phyloP scores from a whole-genome alignment of 2,329 filamentous ascomycete species.

The Colletotrichum spinosum region DNA sequence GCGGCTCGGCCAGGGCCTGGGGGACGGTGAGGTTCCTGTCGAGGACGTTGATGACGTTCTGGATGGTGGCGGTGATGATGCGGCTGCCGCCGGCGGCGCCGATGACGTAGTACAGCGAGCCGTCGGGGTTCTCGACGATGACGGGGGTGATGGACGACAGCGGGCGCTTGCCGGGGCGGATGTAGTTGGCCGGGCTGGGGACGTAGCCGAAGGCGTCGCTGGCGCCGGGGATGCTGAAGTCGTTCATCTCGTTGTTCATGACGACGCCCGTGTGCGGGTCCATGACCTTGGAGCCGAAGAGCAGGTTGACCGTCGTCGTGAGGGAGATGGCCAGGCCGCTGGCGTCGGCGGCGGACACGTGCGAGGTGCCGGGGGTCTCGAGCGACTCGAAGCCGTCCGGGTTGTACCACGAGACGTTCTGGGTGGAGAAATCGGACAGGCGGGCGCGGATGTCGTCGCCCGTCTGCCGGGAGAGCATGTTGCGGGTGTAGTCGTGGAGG shows the following conservation, averaged over 20 bases:
- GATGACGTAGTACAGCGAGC: conserved; percentile 76
- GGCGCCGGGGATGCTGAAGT: conserved; percentile 81
- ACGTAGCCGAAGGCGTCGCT: conserved; percentile 83
- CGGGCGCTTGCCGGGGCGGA: conserved; percentile 81
- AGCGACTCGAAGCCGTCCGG: conserved; percentile 59
- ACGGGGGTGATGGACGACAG: conserved; percentile 81
- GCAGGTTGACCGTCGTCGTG: conserved; percentile 84
- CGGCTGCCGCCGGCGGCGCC: conserved; percentile 86
- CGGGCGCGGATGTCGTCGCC: conserved; percentile 64
- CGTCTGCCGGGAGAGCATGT: conserved; percentile 71
- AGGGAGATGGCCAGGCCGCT: conserved; percentile 79
- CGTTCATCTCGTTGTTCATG: conserved; percentile 73
- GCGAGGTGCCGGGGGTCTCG: conserved; percentile 75
- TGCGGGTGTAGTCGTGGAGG: conserved; percentile 69
- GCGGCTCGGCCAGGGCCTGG: conserved; percentile 74
- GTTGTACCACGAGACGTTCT: conserved; percentile 56
- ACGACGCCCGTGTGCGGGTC: conserved; percentile 86
- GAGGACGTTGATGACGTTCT: conserved; percentile 79
- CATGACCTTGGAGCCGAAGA: conserved; percentile 81
- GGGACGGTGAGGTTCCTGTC: conserved; percentile 72
- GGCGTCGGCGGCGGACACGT: conserved; percentile 75
- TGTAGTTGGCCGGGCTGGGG: conserved; percentile 79
- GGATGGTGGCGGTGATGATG: conserved; percentile 87
- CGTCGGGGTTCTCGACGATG: conserved; percentile 79
- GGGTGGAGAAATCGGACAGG: conserved; percentile 55